A percentile compares a stretch with the other conserved stretches of the same genome.
Conservation (phyloP, 2,329 filamentous ascomycete genomes). For the Aureobasidium sp. region DNA sequence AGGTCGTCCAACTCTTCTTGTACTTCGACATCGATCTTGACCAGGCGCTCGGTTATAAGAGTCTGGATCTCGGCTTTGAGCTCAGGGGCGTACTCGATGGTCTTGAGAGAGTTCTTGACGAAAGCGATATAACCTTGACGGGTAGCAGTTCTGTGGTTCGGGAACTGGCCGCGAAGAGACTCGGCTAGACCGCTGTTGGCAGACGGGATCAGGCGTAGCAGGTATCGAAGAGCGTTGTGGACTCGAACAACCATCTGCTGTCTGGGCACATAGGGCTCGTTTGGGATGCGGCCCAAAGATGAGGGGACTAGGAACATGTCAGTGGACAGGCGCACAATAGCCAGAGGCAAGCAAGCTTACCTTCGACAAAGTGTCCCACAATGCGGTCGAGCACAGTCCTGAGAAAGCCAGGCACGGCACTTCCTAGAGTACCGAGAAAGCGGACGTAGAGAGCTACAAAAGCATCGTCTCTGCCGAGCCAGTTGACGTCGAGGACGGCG, state of each 20-base stretch:
- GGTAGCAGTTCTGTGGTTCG: constrained; percentile 55
- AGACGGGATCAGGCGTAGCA: constrained; percentile 76
- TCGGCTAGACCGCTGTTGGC: constrained; percentile 63
- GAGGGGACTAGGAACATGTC: constrained; percentile 44
- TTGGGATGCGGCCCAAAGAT: constrained; percentile 46
- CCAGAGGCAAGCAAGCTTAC: constrained; percentile 33
- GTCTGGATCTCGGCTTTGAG: constrained; percentile 74
- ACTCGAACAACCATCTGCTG: constrained; percentile 64
- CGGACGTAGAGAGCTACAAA: constrained; percentile 52
- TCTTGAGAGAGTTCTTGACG: constrained; percentile 71
- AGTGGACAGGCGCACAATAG: constrained; percentile 21
- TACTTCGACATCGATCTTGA: constrained; percentile 93
- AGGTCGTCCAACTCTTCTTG: constrained; percentile 89
- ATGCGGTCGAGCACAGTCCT: constrained; percentile 70
- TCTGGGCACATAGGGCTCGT: constrained; percentile 52
- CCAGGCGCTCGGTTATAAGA: constrained; percentile 74
- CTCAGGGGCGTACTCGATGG: constrained; percentile 71
- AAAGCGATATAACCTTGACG: constrained; percentile 80
- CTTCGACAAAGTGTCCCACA: constrained; percentile 64
- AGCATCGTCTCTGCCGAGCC: constrained; percentile 54
- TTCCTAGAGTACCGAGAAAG: constrained; percentile 60
- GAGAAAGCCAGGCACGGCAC: constrained; percentile 74
- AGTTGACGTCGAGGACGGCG: constrained; percentile 52
- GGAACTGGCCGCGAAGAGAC: constrained; percentile 27
- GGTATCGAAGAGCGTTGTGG: constrained; percentile 66